These are phyloP conservation scores for Solanum chilense DNA, from an alignment of 257 asterid genomes.

Conservation along the genomic window DNA sequence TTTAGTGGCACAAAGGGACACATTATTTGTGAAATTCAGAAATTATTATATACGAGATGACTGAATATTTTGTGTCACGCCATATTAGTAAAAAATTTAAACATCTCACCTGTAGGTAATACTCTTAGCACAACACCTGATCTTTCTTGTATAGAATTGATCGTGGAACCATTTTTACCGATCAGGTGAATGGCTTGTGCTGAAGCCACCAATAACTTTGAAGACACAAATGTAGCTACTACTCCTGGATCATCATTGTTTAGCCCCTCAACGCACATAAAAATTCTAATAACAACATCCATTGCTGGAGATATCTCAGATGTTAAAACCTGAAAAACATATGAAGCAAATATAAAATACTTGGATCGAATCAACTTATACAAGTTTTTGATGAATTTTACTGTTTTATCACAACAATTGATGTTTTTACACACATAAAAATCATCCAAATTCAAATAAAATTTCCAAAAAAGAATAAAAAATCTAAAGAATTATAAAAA, in stretches of 20 bases:
- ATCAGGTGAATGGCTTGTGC: constrained; percentile 71
- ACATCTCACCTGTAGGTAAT: constrained; percentile 38
- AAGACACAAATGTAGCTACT: constrained; percentile 28
- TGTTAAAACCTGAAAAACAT: constrained; percentile 44
- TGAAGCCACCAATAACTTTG: constrained; percentile 58
- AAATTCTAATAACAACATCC: constrained; percentile 60
- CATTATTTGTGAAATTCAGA: constrained; percentile 33
- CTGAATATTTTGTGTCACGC: background rate
- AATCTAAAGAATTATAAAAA: background rate
- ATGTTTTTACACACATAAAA: background rate
- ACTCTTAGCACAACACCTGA: constrained; percentile 57
- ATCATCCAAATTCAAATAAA: background rate
- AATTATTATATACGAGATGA: background rate
- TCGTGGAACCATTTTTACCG: constrained; percentile 70
- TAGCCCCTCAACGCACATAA: constrained; percentile 51
- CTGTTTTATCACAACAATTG: background rate
- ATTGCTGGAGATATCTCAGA: constrained; percentile 75
- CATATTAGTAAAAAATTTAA: background rate
- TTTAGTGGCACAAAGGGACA: constrained; percentile 56
- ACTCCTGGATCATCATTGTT: constrained; percentile 23
- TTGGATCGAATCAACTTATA: background rate
- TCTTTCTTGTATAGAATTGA: constrained; percentile 66
- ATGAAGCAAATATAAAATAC: background rate
- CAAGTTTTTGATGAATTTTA: background rate
- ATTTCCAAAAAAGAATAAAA: background rate